A percentile compares a stretch with the other conserved stretches of the same genome.
Evolutionary conservation across 768 basidiomycete species (phyloP).

Genomic region (Russula dissimulans): DNA sequence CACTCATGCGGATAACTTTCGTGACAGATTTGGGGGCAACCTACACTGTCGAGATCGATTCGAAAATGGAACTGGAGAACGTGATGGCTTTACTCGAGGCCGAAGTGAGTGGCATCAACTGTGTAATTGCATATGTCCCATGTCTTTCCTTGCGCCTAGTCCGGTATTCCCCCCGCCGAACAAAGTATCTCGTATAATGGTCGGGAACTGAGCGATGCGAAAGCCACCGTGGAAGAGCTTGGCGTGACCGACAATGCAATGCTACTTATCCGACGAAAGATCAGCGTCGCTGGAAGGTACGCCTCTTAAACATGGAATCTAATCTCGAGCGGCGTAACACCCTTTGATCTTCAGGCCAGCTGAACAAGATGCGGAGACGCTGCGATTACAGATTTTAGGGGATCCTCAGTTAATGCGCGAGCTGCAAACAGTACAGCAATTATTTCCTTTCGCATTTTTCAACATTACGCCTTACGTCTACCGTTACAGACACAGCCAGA

Average conservation of each 20-base stretch:
- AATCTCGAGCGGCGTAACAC: background rate
- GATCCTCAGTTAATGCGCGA: conserved; percentile 73
- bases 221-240: conserved; percentile 57
- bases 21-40: conserved; percentile 55
- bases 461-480: background rate
- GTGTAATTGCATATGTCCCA: background rate
- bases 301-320: conserved; percentile 3
- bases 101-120: conserved; percentile 54
- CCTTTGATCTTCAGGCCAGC: conserved; percentile 37
- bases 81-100: conserved; percentile 91
- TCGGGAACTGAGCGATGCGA: conserved; percentile 54
- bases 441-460: background rate
- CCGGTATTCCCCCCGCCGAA: conserved; percentile 59
- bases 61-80: conserved; percentile 85
- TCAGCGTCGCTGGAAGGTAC: conserved; percentile 38
- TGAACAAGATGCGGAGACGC: conserved; percentile 83
- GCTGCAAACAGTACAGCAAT: conserved; percentile 38
- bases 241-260: conserved; percentile 59
- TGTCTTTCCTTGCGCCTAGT: conserved; percentile 41
- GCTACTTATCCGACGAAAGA: conserved; percentile 59
- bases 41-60: conserved; percentile 74
- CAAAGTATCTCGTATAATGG: conserved; percentile 66
- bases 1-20: conserved; percentile 61
- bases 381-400: conserved; percentile 80
- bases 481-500: conserved; percentile 65